Evolutionary conservation across 257 asterid species (phyloP), one percentile per base, ranked within the genome.

Genomic region (Echium plantagineum): DNA sequence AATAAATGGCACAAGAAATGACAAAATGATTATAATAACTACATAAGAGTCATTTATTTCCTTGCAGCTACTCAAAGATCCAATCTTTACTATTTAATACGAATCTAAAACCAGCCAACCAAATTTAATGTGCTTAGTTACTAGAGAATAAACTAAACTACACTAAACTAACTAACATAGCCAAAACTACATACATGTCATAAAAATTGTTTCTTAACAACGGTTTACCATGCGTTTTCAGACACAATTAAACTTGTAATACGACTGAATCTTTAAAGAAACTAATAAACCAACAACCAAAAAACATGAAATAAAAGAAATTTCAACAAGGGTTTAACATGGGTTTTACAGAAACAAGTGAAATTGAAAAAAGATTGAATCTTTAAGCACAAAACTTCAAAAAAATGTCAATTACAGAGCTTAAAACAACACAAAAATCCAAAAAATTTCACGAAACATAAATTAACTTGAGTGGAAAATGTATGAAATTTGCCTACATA

Each of bases 181-280:
- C 13, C 32, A 28, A 65, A 59, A 63, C n/a, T 59, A 53, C 19
- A 63, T 49, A 35, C 20, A 64, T 42, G 32, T 8, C 57, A 64
- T 30, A 35, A 30, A 3, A 4, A 21, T 4, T 5, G 51, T 17
- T 31, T 62, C 26, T 66, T 21, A n/a, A 52, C 52, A 72, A 68
- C 80, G 86, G 85, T 83, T 86, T 79, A 83, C 69, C 82, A 69
- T 71, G 90, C 82, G 78, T 75, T 78, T 77, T 68, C 75, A 55
- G 49, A 58, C 74, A 75, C 9, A 7, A 31, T 7, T 54, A 52
- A 55, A 17, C 53, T 35, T 69, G 35, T 0, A 56, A 1, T 4
- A 76, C 56, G 31, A 19, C 21, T 46, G 52, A 66, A 69, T 69
- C 71, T 72, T 63, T 35, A 65, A n/a, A n/a, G n/a, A n/a, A n/a